A percentile compares a stretch with the other conserved stretches of the same genome.
These are phyloP conservation scores for Inga laurina DNA, from an alignment of 306 rosid species.

Conservation along the genomic window DNA sequence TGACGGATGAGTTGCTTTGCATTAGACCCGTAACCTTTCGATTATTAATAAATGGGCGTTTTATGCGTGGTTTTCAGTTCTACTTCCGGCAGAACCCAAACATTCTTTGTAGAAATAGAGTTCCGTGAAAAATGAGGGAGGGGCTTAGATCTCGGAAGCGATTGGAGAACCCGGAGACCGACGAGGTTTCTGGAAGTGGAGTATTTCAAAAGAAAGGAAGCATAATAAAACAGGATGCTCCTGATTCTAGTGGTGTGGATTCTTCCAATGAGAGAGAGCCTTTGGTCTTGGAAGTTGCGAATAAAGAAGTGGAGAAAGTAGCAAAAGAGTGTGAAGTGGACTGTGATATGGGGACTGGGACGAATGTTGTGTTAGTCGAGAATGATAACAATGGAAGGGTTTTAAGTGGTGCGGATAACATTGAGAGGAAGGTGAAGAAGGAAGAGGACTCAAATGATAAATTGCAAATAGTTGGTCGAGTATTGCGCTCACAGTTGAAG, in stretches of 20 bases:
- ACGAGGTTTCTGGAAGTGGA: constrained; percentile 23
- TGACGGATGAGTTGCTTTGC: constrained; percentile 1
- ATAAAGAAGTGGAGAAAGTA: constrained; percentile 26
- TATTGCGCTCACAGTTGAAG: constrained; percentile 61
- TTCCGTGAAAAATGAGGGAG: constrained; percentile 64
- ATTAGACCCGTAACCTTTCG: constrained; percentile 13
- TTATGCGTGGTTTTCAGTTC: constrained; percentile 30
- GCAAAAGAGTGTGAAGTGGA: constrained; percentile 35
- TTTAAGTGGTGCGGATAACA: constrained; percentile 33
- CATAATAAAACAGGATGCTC: constrained; percentile 28
- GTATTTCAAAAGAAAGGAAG: constrained; percentile 26
- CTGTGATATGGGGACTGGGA: constrained; percentile 33
- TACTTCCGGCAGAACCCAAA: constrained; percentile 16
- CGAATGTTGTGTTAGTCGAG: constrained; percentile 42
- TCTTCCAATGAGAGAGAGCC: constrained; percentile 27
- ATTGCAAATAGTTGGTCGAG: constrained; percentile 44
- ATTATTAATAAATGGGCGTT: constrained; percentile 19
- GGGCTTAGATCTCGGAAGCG: constrained; percentile 64
- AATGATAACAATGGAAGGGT: constrained; percentile 37
- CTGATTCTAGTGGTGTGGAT: constrained; percentile 39
- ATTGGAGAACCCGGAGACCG: constrained; percentile 30
- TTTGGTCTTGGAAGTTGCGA: constrained; percentile 24
- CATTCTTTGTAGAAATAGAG: constrained; percentile 41
- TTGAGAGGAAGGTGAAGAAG: constrained; percentile 37
- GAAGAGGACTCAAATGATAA: background rate